Base-by-base conservation (phyloP, 139 green algal species). In the Chlamydomonas schloesseri region DNA sequence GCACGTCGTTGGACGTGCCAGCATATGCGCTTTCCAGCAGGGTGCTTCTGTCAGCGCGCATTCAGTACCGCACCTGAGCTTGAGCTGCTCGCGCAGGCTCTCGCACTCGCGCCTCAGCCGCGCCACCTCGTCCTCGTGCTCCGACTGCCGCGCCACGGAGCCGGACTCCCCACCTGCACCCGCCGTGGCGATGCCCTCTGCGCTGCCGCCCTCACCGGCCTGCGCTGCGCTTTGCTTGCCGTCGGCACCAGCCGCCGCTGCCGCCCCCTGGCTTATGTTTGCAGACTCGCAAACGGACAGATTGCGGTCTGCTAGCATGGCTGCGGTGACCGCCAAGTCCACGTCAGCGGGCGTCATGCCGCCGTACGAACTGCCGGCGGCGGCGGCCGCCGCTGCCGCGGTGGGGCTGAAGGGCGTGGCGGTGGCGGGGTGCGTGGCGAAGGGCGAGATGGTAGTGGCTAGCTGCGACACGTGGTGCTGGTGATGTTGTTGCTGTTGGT, bases 201-300 rank as follows among this genome's bases (percentile, higher is more conserved):
- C 37, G 24, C 71, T 1, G 26, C 36, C 36, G 60, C 26, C 24
- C 33, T 3, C n/a, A 26, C 47, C 18, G 64, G 42, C 36, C 60
- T 10, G 29, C 28, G 60, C 15, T 0, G 26, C 76, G 33, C 15
- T 24, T 3, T 33, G 50, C 57, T 33, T 15, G 46, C 78, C 57
- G 31, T 1, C 24, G 31, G 28, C 64, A 28, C 33, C 9, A 64
- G 29, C 29, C 42, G 9, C 60, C 13, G 65, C 65, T n/a, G 9
- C 21, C 0, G 50, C 28, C 18, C 24, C 8, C 13, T 64, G 46
- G 29, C 70, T 76, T 0, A 77, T 6, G 23, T 21, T 71, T 2
- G 67, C 79, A 3, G 79, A 85, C 79, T 85, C 79, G 50, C 79
- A 85, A 2, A 85, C 79, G 15, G 36, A 57, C 79, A 85, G 57